Conservation (phyloP, 352 stramenopile genomes). For the Globisporangium nagaii region DNA sequence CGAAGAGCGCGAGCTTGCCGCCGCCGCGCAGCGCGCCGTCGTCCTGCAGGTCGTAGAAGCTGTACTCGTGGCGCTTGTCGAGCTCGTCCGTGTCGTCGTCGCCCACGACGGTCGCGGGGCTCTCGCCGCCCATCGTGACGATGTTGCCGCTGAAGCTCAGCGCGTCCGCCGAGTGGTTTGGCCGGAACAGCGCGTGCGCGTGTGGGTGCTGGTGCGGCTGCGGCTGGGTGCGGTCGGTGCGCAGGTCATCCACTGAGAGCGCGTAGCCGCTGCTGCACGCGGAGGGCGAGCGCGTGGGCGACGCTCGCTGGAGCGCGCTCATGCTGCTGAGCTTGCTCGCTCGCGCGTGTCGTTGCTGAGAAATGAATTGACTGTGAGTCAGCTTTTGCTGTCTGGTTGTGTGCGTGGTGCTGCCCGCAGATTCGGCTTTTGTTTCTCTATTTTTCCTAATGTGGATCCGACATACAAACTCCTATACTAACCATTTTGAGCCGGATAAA, state of each 20-base stretch:
- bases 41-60: conserved; percentile 56
- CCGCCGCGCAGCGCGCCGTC: conserved; percentile 61
- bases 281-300: background rate
- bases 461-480: no score
- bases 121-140: background rate
- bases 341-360: background rate
- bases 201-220: no score
- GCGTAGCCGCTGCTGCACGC: background rate
- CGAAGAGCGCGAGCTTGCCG: conserved; percentile 40
- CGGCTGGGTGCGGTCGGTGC: background rate
- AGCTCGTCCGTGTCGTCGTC: conserved; percentile 4
- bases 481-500: no score
- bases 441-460: no score
- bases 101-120: background rate
- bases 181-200: background rate
- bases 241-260: background rate
- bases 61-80: conserved; percentile 23
- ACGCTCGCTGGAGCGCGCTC: background rate
- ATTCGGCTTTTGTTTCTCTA: no score
- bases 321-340: background rate
- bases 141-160: background rate
- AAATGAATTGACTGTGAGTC: no score
- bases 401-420: no score
- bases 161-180: background rate
- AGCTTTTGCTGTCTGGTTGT: background rate